These are phyloP conservation scores for Fagopyrum homotropicum DNA, from an alignment of 148 eudicot species.

Conservation along the genomic window DNA sequence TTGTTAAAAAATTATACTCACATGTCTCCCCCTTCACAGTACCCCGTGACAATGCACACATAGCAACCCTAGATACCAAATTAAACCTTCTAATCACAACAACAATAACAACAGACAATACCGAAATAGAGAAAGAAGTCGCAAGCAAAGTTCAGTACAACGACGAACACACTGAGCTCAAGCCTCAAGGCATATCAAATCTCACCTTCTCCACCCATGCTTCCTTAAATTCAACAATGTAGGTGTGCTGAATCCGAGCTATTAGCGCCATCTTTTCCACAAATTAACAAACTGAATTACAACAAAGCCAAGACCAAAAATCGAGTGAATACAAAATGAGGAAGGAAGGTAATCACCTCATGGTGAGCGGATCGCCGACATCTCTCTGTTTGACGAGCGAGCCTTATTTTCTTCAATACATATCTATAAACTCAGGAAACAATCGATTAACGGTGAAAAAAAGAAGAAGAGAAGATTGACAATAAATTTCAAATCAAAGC, in stretches of 20 bases:
- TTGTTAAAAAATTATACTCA: constrained; percentile 38
- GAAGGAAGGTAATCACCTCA: constrained; percentile 41
- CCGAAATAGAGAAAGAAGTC: not conserved
- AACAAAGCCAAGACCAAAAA: not conserved
- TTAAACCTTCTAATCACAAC: constrained; percentile 15
- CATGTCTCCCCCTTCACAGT: constrained; percentile 99
- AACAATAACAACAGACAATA: not conserved
- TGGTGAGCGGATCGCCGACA: constrained; percentile 99
- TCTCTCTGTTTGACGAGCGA: constrained; percentile 92
- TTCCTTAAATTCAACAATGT: constrained; percentile 89
- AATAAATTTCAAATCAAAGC: not conserved
- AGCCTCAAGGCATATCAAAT: not conserved
- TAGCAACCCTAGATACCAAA: constrained; percentile 74
- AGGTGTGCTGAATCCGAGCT: constrained; percentile 86
- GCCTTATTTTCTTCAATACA: constrained; percentile 93
- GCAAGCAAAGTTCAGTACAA: not conserved
- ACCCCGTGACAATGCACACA: constrained; percentile 97
- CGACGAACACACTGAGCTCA: not conserved
- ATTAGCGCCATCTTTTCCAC: constrained; percentile 77
- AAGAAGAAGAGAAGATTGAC: too few relatives aligned
- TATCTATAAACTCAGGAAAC: constrained; percentile 37
- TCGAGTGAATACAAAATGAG: not conserved
- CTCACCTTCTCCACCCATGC: constrained; percentile 98
- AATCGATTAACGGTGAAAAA: not conserved
- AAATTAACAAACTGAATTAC: not conserved